Base-by-base conservation (phyloP, 345 rosid genomes). In the Arabis hirsuta region DNA sequence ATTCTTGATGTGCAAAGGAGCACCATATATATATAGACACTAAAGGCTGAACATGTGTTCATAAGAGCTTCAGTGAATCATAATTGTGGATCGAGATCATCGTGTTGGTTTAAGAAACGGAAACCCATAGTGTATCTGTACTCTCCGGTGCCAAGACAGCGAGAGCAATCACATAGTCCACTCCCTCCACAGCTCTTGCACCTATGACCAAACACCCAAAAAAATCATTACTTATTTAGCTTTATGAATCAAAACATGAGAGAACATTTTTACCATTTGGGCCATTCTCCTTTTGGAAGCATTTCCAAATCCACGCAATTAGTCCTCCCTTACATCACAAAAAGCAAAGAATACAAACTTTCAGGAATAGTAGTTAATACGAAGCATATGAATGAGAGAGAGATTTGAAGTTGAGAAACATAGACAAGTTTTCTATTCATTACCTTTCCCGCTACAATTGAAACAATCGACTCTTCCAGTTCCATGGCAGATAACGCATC, bases 221-320 rank as follows among this genome's bases (percentile, higher is more conserved):
- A 44, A 12, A 36, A 31, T 12, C 42, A 6, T 16, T 5, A 42
- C 51, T 6, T 26, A 9, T 72, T 19, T 16, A 38, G 20, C 3
- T 31, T n/a, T 5, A 22, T 44, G 41, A 61, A 62, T 36, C 60
- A 46, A 22, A 38, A 34, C 36, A 36, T 9, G 27, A 36, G 0
- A 58, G 31, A 69, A 57, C 22, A 45, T 73, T 10, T 44, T 78
- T 81, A 88, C 98, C 95, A 92, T 87, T 83, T 88, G 32, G 92
- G 95, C 92, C 96, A 85, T 70, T 83, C 90, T 74, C 96, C 92
- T 81, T 29, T 81, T 0, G 98, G 92, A 79, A 92, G 95, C 91
- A 85, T 80, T 27, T 77, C 76, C 54, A 79, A 32, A 66, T 85
- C 79, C 62, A 82, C 76, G 31, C 53, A 55, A 67, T 87, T 87